A percentile compares a stretch with the other conserved stretches of the same genome.
These are phyloP conservation scores for Coelastrella sp. DNA, from an alignment of 139 green algal species.

Conservation along the genomic window DNA sequence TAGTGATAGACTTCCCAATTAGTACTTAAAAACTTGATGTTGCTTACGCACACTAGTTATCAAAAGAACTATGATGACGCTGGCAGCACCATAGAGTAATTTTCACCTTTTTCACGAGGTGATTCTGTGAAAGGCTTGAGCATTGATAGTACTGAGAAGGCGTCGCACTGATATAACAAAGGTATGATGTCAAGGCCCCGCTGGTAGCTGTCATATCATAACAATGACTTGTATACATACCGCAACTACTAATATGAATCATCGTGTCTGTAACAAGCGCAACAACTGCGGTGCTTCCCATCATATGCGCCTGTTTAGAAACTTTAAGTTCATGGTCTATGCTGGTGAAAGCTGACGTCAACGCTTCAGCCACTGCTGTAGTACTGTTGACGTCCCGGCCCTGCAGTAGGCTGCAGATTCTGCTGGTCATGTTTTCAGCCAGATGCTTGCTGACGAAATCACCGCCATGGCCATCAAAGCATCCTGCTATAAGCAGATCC, in stretches of 20 bases:
- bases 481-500: not conserved
- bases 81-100: too few relatives aligned
- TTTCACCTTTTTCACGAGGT: too few relatives aligned
- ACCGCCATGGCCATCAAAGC: constrained; percentile 65
- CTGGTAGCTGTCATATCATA: not conserved
- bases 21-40: too few relatives aligned
- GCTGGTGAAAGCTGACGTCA: not conserved
- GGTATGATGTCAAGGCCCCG: not conserved
- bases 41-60: too few relatives aligned
- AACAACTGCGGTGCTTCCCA: constrained; percentile 75
- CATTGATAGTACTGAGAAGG: too few relatives aligned
- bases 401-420: constrained; percentile 6
- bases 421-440: not conserved
- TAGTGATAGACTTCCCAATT: too few relatives aligned
- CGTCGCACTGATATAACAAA: too few relatives aligned
- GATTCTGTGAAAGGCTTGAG: too few relatives aligned
- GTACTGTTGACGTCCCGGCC: not conserved
- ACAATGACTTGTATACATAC: constrained; percentile 20
- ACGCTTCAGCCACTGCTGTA: not conserved
- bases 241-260: constrained; percentile 56
- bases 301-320: not conserved
- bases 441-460: constrained; percentile 35
- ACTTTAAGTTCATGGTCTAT: constrained; percentile 11
- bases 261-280: constrained; percentile 47
- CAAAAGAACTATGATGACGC: too few relatives aligned